Conservation (phyloP, 306 rosid species). For the Vigna trinervia region DNA sequence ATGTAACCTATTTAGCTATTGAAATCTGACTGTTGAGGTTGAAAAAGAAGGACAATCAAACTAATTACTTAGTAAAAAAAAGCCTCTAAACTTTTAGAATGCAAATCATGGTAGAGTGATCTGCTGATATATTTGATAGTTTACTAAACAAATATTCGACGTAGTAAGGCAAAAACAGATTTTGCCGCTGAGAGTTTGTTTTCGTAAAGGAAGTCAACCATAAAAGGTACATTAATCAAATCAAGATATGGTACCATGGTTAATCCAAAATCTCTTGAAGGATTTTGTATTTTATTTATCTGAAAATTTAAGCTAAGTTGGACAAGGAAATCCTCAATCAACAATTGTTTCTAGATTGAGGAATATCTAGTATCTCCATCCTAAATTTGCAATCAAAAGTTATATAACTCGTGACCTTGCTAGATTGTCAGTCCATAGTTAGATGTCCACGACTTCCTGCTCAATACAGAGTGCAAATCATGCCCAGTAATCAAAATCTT, state of each 20-base stretch:
- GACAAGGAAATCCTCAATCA: background rate
- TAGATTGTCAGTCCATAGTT: background rate
- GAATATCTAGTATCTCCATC: background rate
- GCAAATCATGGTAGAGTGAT: background rate
- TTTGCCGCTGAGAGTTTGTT: constrained; percentile 20
- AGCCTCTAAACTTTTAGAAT: background rate
- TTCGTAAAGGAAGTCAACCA: constrained; percentile 2
- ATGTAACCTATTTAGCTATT: constrained; percentile 6
- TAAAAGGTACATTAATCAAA: background rate
- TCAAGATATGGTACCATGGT: background rate
- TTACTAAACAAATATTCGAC: background rate
- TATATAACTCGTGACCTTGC: background rate
- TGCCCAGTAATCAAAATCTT: background rate
- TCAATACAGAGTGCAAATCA: background rate
- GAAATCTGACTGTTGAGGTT: background rate
- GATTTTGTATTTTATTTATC: background rate
- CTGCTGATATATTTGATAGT: background rate
- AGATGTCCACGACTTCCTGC: background rate
- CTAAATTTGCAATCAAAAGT: constrained; percentile 17
- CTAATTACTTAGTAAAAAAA: background rate
- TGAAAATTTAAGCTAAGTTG: background rate
- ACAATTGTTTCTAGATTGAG: background rate
- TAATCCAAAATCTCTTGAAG: background rate
- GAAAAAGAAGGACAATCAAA: background rate
- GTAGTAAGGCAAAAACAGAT: constrained; percentile 14